phyloP scores from a whole-genome alignment of 1,284 basidiomycete species.

The Tetrapyrgos nigripes region DNA sequence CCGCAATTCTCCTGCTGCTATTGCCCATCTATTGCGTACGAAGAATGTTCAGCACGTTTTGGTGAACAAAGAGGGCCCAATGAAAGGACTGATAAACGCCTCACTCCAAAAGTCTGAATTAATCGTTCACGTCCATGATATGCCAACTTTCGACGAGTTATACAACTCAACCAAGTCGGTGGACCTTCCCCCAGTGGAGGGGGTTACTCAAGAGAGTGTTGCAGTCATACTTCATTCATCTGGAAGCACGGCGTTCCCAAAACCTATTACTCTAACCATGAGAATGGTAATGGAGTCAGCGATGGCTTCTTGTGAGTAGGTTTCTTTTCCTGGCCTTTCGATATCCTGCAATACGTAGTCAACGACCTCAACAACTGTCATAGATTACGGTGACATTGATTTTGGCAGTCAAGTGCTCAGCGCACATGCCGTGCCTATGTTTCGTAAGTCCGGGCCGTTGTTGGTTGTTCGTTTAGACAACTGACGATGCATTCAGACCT shows the following conservation, averaged over 20 bases:
- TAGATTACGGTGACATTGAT: conserved; percentile 9
- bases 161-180: neutral
- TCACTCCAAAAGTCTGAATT: neutral
- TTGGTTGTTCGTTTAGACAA: neutral
- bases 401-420: conserved; percentile 6
- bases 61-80: conserved; percentile 10
- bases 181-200: neutral
- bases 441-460: conserved; percentile 9
- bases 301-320: neutral
- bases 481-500: conserved; percentile 22
- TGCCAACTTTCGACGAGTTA: neutral
- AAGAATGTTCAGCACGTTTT: conserved; percentile 9
- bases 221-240: conserved; percentile 12
- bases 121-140: neutral
- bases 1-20: conserved; percentile 21
- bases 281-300: neutral
- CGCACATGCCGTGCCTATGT: conserved; percentile 20
- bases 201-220: neutral
- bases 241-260: conserved; percentile 16
- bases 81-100: conserved; percentile 7
- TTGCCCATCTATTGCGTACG: conserved; percentile 15
- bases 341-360: neutral
- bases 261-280: conserved; percentile 13
- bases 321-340: too few relatives aligned
- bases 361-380: neutral